Conservation (phyloP, 257 asterid species). For the Solanum dulcamara region DNA sequence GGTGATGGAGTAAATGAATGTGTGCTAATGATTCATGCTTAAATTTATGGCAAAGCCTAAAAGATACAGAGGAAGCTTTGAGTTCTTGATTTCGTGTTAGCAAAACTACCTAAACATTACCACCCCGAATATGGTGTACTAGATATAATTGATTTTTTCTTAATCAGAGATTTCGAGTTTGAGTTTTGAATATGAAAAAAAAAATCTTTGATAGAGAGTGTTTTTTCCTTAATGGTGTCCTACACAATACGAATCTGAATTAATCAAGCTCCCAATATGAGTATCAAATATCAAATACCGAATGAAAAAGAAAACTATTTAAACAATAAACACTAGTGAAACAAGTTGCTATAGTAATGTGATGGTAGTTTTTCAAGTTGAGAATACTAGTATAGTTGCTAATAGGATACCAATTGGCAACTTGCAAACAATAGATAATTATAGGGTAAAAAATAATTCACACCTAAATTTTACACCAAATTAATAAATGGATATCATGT, state of each 20-base stretch:
- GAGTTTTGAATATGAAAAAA: not conserved
- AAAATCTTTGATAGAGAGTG: rapidly evolving
- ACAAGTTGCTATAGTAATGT: not conserved
- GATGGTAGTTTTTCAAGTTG: not conserved
- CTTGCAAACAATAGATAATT: not conserved
- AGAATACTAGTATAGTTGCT: not conserved
- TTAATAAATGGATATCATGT: not conserved
- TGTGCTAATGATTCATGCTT: not conserved
- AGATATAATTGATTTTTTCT: not conserved
- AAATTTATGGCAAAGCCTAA: not conserved
- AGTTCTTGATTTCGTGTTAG: not conserved
- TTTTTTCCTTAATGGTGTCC: rapidly evolving
- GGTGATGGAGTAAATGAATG: conserved; percentile 1
- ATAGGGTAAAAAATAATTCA: not conserved
- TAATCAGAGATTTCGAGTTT: rapidly evolving
- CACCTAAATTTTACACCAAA: not conserved
- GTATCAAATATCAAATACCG: not conserved
- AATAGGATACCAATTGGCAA: not conserved
- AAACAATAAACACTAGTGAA: not conserved
- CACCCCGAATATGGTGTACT: not conserved
- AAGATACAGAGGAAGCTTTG: not conserved
- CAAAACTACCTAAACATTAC: not conserved
- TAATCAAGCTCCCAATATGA: rapidly evolving
- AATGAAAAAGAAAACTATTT: not conserved
- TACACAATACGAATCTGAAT: not conserved